These are phyloP conservation scores for Macrophomina pseudophaseolina DNA, from an alignment of 2,329 filamentous ascomycete genomes.

Conservation along the genomic window DNA sequence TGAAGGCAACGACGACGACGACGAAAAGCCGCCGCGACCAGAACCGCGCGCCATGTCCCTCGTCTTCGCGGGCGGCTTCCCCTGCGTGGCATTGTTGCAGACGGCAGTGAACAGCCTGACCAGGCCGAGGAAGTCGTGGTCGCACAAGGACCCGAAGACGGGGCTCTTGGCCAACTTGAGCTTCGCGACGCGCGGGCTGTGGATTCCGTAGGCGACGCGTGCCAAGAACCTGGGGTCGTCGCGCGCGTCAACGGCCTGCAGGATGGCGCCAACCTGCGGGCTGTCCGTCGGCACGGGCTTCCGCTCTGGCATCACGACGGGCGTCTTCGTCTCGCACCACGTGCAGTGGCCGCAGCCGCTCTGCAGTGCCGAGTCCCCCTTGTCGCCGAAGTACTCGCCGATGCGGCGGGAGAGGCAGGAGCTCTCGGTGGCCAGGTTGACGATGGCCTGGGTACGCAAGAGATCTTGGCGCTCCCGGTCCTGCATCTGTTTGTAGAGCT, in stretches of 20 bases:
- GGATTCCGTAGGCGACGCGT: slow-evolving; percentile 66
- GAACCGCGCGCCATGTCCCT: too few relatives aligned
- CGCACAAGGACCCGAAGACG: slow-evolving; percentile 60
- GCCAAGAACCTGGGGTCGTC: slow-evolving; percentile 66
- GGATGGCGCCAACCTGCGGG: slow-evolving; percentile 49
- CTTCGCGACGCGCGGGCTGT: slow-evolving; percentile 59
- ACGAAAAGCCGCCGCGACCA: too few relatives aligned
- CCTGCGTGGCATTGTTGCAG: not conserved
- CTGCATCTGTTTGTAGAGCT: slow-evolving; percentile 58
- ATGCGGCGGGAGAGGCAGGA: slow-evolving; percentile 60
- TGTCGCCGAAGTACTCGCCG: slow-evolving; percentile 64
- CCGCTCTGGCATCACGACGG: slow-evolving; percentile 46
- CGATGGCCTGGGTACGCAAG: slow-evolving; percentile 55
- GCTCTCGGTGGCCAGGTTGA: slow-evolving; percentile 58
- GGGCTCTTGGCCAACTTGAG: slow-evolving; percentile 54
- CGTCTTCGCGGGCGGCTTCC: too few relatives aligned
- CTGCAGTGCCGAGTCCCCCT: slow-evolving; percentile 48
- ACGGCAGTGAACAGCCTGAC: slow-evolving; percentile 34
- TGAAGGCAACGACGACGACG: too few relatives aligned
- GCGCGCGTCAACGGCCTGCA: slow-evolving; percentile 52
- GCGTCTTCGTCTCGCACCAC: slow-evolving; percentile 46
- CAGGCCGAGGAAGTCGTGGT: slow-evolving; percentile 57
- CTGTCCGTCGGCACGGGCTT: slow-evolving; percentile 48
- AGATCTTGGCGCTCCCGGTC: slow-evolving; percentile 61
- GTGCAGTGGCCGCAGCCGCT: slow-evolving; percentile 62